phyloP scores from a whole-genome alignment of 225 moss, liverwort and hornwort genomes.

The Anthoceros angustus region DNA sequence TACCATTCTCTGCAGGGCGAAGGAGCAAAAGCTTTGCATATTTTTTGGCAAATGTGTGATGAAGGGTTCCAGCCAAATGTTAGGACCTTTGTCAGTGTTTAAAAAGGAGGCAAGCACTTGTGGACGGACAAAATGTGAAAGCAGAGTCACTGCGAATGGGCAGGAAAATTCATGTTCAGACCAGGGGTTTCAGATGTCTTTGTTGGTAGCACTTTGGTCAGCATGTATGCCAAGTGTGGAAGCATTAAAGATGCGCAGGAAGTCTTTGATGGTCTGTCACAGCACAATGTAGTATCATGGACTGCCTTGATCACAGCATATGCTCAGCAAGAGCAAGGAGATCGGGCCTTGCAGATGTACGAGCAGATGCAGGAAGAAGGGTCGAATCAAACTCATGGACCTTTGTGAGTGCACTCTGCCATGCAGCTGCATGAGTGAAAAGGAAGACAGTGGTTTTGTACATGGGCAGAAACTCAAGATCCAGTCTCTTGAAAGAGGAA shows the following conservation, averaged over 20 bases:
- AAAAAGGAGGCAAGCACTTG: not conserved
- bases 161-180: not conserved
- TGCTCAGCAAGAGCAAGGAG: not conserved
- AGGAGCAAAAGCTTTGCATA: not conserved
- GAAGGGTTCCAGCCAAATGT: not conserved
- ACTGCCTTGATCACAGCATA: slow-evolving; percentile 1
- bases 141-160: not conserved
- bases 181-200: not conserved
- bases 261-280: not conserved
- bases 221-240: slow-evolving; percentile 4
- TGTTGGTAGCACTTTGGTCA: slow-evolving; percentile 1
- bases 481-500: not conserved
- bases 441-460: not conserved
- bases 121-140: not conserved
- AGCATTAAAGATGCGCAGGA: not conserved
- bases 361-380: not conserved
- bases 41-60: not conserved
- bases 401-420: not conserved
- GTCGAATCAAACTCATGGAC: not conserved
- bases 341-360: not conserved
- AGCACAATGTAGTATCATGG: not conserved
- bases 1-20: not conserved
- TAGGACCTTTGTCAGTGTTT: not conserved
- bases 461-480: not conserved
- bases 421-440: not conserved